Evolutionary conservation across 257 asterid genomes (phyloP).

Genomic region (Solanum habrochaites): DNA sequence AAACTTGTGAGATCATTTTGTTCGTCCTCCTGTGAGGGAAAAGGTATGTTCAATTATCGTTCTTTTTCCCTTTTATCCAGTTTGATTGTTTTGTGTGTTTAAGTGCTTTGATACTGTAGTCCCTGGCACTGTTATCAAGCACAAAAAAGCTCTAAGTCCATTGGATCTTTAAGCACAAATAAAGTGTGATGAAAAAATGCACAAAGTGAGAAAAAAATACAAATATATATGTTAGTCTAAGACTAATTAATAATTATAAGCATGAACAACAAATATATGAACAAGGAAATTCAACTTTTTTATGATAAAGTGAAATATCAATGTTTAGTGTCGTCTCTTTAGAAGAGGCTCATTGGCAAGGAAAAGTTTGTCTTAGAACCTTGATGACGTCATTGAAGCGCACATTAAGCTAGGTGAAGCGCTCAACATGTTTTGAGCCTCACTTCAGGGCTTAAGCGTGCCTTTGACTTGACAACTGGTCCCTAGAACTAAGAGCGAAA

Average conservation of each 20-base stretch:
- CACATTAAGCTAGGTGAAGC: background rate
- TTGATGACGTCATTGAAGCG: background rate
- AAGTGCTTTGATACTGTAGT: background rate
- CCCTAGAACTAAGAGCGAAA: background rate
- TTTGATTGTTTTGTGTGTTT: background rate
- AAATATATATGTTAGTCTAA: background rate
- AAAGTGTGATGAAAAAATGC: background rate
- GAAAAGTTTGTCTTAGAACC: background rate
- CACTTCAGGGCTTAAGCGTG: background rate
- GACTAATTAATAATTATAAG: background rate
- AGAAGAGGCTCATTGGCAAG: background rate
- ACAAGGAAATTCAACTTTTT: background rate
- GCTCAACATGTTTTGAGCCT: background rate
- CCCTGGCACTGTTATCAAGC: background rate
- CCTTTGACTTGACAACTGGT: background rate
- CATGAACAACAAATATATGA: background rate
- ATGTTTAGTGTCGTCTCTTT: background rate
- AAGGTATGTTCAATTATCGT: slow-evolving; percentile 19
- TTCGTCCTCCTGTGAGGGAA: slow-evolving; percentile 42
- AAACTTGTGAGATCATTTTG: slow-evolving; percentile 92
- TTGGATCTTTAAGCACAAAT: background rate
- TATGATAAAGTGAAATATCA: background rate
- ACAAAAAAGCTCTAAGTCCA: background rate
- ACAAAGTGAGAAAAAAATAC: background rate
- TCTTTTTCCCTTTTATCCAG: slow-evolving; percentile 3